Percentiles rank a stretch among this genome's conserved stretches.
Evolutionary conservation across 2,329 filamentous ascomycete genomes (phyloP).

Genomic region (Torrubiella hemipterigena): DNA sequence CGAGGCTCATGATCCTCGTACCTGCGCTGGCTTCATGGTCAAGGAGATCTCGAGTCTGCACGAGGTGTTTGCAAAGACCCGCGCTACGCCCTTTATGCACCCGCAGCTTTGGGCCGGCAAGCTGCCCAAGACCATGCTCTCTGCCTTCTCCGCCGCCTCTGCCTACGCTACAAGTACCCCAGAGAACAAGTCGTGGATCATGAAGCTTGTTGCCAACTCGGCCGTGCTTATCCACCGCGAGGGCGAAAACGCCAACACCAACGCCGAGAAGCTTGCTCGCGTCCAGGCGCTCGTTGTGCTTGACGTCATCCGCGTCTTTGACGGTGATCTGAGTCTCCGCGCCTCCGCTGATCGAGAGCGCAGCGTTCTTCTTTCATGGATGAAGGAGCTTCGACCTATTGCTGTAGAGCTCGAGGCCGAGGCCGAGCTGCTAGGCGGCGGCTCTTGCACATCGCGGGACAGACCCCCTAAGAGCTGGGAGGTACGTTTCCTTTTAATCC

Average conservation of each 20-base stretch:
- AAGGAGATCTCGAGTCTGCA: constrained; percentile 19
- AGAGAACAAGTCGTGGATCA: constrained; percentile 25
- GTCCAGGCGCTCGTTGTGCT: constrained; percentile 29
- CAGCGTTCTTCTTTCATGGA: constrained; percentile 22
- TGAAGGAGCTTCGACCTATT: constrained; percentile 18
- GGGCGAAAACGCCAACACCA: constrained; percentile 17
- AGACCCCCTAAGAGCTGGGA: constrained; percentile 29
- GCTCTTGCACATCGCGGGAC: constrained; percentile 12
- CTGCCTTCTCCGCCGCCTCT: constrained; percentile 25
- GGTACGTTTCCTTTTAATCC: too few relatives aligned
- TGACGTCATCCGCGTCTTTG: constrained; percentile 29
- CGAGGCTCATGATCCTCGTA: constrained; percentile 22
- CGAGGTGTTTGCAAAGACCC: constrained; percentile 20
- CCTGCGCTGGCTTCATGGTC: constrained; percentile 22
- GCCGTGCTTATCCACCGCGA: constrained; percentile 22
- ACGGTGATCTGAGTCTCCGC: constrained; percentile 27
- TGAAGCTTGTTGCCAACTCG: constrained; percentile 25
- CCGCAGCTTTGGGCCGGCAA: constrained; percentile 25
- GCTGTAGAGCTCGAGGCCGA: constrained; percentile 21
- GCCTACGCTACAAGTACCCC: constrained; percentile 24
- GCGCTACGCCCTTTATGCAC: constrained; percentile 29
- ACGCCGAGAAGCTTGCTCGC: constrained; percentile 26
- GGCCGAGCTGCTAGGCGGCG: constrained; percentile 3
- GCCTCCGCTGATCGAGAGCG: constrained; percentile 28
- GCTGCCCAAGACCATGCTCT: constrained; percentile 25